Percentiles rank a stretch among this genome's conserved stretches.
Evolutionary conservation across 129 eudicot species (phyloP).

Genomic region (Artemisia argyi): DNA sequence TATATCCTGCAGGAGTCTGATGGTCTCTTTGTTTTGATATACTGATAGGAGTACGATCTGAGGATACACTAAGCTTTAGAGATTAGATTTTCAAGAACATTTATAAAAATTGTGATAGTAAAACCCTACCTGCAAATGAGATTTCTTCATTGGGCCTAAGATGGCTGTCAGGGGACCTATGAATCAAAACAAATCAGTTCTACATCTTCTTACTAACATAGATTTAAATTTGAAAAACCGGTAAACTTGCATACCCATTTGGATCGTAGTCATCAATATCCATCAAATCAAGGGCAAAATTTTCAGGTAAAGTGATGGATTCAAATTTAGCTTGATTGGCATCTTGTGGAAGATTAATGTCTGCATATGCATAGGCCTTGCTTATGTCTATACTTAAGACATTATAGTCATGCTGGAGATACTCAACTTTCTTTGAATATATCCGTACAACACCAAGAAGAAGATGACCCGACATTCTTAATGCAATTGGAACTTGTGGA

Average conservation of each 20-base stretch:
- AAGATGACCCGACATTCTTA: conserved; percentile 89
- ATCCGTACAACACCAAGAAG: conserved; percentile 92
- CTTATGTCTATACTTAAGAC: conserved; percentile 46
- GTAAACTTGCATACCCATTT: conserved; percentile 39
- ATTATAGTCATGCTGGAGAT: conserved; percentile 78
- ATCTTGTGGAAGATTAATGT: conserved; percentile 70
- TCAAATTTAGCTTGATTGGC: conserved; percentile 77
- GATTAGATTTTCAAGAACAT: not conserved
- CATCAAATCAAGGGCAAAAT: conserved; percentile 65
- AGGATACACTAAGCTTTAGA: conserved; percentile 7
- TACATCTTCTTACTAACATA: not conserved
- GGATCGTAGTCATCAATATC: conserved; percentile 46
- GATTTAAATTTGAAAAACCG: not conserved
- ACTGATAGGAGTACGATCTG: conserved; percentile 21
- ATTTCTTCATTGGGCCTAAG: conserved; percentile 65
- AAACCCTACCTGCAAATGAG: conserved; percentile 51
- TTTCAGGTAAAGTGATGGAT: conserved; percentile 80
- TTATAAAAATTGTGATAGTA: not conserved
- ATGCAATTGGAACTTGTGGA: conserved; percentile 93
- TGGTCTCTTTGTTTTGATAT: conserved; percentile 43
- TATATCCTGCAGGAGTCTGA: conserved; percentile 59
- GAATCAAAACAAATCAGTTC: not conserved
- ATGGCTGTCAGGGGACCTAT: conserved; percentile 62
- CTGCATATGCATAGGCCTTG: conserved; percentile 49
- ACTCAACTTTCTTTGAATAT: conserved; percentile 87